These are phyloP conservation scores for Cyberlindnera mycetangii DNA, from an alignment of 805 yeast species.

Conservation along the genomic window DNA sequence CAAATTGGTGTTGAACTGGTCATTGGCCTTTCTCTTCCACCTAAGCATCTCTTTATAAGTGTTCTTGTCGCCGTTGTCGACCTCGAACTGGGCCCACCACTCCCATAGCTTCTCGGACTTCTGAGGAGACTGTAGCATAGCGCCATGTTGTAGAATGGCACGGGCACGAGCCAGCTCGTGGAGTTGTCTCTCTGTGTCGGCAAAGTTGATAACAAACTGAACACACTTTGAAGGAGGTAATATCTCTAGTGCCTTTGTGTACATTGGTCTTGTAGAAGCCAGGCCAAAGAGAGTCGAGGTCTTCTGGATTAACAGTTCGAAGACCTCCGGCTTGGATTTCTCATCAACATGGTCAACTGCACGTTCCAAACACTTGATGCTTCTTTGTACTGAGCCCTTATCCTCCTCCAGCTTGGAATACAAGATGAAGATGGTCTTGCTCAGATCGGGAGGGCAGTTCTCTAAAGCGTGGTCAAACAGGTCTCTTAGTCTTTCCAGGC, in stretches of 20 bases:
- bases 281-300: constrained; percentile 39
- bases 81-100: constrained; percentile 73
- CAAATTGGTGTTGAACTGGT: constrained; percentile 28
- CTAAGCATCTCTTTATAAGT: constrained; percentile 74
- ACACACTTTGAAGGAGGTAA: constrained; percentile 43
- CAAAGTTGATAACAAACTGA: constrained; percentile 49
- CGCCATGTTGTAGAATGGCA: constrained; percentile 54
- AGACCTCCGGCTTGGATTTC: constrained; percentile 38
- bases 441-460: constrained; percentile 45
- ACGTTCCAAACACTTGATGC: constrained; percentile 45
- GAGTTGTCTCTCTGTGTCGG: constrained; percentile 49
- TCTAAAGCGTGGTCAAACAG: constrained; percentile 66
- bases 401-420: constrained; percentile 64
- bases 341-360: constrained; percentile 35
- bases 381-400: constrained; percentile 46
- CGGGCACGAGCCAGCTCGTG: constrained; percentile 62
- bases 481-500: constrained; percentile 61
- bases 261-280: constrained; percentile 44
- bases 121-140: constrained; percentile 38
- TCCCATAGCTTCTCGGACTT: constrained; percentile 48
- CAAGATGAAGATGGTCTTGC: constrained; percentile 46
- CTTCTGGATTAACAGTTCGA: constrained; percentile 41
- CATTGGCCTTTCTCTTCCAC: constrained; percentile 43
- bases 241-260: constrained; percentile 47
- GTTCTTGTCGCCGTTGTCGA: constrained; percentile 64